These are phyloP conservation scores for Chrysopogon serrulatus DNA, from an alignment of 176 grass and related monocot genomes.

Conservation along the genomic window DNA sequence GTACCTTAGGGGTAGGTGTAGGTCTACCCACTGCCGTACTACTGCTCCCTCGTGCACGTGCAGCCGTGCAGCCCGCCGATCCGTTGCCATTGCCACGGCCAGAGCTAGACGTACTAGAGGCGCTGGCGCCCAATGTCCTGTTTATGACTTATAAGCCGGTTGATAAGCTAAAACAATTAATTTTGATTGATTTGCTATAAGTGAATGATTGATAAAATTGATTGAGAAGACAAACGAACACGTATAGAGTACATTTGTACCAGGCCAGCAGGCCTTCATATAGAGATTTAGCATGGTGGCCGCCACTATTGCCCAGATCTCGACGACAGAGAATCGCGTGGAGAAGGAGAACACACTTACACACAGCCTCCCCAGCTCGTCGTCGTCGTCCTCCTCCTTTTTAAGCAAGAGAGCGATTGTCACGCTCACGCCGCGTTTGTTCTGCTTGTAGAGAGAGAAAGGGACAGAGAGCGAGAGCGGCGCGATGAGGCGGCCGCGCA, in stretches of 20 bases:
- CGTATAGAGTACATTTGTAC: no score
- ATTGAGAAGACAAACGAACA: no score
- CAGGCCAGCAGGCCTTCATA: slow-evolving; percentile 1
- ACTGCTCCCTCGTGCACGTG: neutral
- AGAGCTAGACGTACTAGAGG: no score
- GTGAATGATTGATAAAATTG: no score
- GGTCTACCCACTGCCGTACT: neutral
- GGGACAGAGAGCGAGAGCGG: neutral
- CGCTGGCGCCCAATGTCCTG: neutral
- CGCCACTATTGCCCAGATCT: slow-evolving; percentile 30
- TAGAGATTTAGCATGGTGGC: slow-evolving; percentile 28
- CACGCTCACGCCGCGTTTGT: no score
- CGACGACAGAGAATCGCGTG: neutral
- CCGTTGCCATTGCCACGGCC: neutral
- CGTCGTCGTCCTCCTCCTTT: neutral
- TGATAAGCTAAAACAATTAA: no score
- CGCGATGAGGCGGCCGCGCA: slow-evolving; percentile 33
- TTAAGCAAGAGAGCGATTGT: no score
- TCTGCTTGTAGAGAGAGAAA: neutral
- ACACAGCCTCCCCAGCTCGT: neutral
- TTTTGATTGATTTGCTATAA: no score
- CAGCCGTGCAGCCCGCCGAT: neutral
- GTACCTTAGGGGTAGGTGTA: neutral
- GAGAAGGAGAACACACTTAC: no score
- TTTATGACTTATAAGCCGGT: no score